Evolutionary conservation across 345 rosid species (phyloP), one percentile per base, ranked within the genome.

Genomic region (Aquilaria malaccensis): DNA sequence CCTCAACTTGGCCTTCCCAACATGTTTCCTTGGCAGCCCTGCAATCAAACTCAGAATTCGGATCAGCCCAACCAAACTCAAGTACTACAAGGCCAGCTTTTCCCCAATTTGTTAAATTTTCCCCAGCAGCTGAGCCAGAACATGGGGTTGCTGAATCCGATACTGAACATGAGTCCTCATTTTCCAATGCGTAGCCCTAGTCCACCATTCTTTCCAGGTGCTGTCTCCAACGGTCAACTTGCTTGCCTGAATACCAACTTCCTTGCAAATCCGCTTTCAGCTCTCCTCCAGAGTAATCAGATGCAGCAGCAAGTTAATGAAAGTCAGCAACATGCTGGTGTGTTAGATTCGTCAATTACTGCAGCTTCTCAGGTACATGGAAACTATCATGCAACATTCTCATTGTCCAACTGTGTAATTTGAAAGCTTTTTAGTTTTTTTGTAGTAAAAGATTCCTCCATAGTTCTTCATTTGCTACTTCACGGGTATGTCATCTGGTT

Each of bases 251-350:
- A 61, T 73, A 81, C 77, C 37, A 70, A 12, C 66, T 66, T 74
- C 50, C 70, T 85, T 50, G 75, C 77, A 64, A 80, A 75, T 69
- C 73, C 76, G 30, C 76, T 71, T 61, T 70, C 68, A 76, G 77
- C 80, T 56, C 54, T 51, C 43, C 67, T 62, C n/a, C 68, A 63
- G 52, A 22, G 45, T 6, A 72, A 69, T 45, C 74, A 60, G 13
- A 54, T 63, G 56, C 78, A 60, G 43, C 83, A 77, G 67, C 78
- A 76, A 32, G 72, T 70, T 13, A 72, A 78, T 56, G 55, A 72
- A 45, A 72, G 58, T 54, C 85, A 58, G 72, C 79, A 67, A 37
- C 5, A 37, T 37, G 43, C 43, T 37, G 43, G 43, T 37, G 7
- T 4, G 7, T 37, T 37, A 37, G 7, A 37, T 9, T 37, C 43